These are phyloP conservation scores for Leishmania gerbilli DNA, from an alignment of 208 protist species.

Conservation along the genomic window DNA sequence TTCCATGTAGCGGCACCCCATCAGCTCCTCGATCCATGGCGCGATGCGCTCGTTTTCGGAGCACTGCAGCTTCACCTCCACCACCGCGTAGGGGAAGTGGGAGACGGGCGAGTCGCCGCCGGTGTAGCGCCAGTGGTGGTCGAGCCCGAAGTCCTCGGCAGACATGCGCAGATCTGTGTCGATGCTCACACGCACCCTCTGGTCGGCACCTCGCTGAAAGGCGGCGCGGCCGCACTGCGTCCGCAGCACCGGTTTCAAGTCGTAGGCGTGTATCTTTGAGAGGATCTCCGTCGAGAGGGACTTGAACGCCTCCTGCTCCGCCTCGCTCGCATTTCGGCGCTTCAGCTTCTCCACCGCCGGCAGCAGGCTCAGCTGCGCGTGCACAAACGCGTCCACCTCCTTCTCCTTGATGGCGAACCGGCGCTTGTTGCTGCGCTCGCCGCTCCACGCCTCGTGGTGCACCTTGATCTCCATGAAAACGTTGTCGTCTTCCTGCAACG, in stretches of 20 bases:
- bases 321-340: constrained; percentile 69
- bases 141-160: constrained; percentile 86
- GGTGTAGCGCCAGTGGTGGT: constrained; percentile 86
- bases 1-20: constrained; percentile 90
- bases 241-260: constrained; percentile 83
- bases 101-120: constrained; percentile 66
- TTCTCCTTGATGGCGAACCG: constrained; percentile 86
- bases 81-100: constrained; percentile 88
- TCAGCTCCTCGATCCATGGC: constrained; percentile 90
- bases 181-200: constrained; percentile 87
- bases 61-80: constrained; percentile 90
- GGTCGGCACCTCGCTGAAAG: constrained; percentile 85
- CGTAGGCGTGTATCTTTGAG: constrained; percentile 82
- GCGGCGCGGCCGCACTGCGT: constrained; percentile 86
- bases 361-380: constrained; percentile 66
- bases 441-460: constrained; percentile 88
- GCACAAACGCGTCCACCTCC: constrained; percentile 79
- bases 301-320: constrained; percentile 80
- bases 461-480: constrained; percentile 93
- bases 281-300: constrained; percentile 81
- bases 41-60: constrained; percentile 88
- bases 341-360: constrained; percentile 78
- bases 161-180: constrained; percentile 84
- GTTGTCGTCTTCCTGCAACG: constrained; percentile 50
- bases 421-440: constrained; percentile 88